Evolutionary conservation across 140 eudicot genomes (phyloP).

Genomic region (Senecio squalidus): DNA sequence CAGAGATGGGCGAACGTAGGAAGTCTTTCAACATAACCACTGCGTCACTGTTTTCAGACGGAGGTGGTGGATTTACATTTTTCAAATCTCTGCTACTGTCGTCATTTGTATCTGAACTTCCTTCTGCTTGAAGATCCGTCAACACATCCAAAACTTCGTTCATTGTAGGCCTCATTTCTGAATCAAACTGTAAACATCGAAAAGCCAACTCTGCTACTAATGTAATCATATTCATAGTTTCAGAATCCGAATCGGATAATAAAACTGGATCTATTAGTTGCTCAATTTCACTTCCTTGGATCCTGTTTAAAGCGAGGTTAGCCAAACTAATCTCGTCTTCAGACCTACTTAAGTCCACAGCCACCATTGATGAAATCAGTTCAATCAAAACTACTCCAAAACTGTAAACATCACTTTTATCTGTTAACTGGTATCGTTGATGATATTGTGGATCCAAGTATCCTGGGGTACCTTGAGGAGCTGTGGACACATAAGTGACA

Average conservation of each 20-base stretch:
- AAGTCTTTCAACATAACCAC: constrained; percentile 15
- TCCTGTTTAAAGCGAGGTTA: constrained; percentile 50
- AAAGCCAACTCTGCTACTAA: constrained; percentile 60
- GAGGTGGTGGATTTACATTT: constrained; percentile 13
- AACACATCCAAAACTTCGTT: constrained; percentile 44
- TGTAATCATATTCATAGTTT: constrained; percentile 42
- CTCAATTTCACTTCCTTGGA: constrained; percentile 32
- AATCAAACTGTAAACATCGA: constrained; percentile 53
- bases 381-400: constrained; percentile 73
- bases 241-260: constrained; percentile 34
- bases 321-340: constrained; percentile 56
- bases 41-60: constrained; percentile 6
- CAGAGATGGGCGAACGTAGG: constrained; percentile 15
- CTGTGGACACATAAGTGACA: constrained; percentile 57
- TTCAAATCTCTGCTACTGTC: not conserved
- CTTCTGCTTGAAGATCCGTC: constrained; percentile 23
- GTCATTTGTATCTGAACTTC: not conserved
- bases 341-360: constrained; percentile 54
- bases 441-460: constrained; percentile 71
- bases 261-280: constrained; percentile 46
- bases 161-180: constrained; percentile 76
- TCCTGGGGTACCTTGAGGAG: constrained; percentile 83
- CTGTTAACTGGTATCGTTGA: constrained; percentile 55
- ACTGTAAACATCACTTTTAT: constrained; percentile 75
- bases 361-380: constrained; percentile 73